These are phyloP conservation scores for Conticribra guillardii DNA, from an alignment of 108 stramenopile genomes.

Conservation along the genomic window DNA sequence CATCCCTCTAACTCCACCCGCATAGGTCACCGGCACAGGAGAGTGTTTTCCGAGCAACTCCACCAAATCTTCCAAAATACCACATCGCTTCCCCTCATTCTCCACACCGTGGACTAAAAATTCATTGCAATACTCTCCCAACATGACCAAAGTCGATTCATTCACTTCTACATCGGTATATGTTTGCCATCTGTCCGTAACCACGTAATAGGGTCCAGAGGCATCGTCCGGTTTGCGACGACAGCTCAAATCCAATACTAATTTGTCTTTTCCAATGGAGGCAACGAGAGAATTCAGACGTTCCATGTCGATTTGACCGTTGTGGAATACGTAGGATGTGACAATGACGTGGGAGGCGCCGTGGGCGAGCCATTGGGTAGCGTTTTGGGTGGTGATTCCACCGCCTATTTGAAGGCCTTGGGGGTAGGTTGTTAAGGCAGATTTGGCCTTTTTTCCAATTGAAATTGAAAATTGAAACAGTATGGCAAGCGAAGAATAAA, in stretches of 20 bases:
- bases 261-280: conserved; percentile 77
- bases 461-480: neutral
- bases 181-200: conserved; percentile 96
- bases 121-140: conserved; percentile 91
- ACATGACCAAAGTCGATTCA: conserved; percentile 63
- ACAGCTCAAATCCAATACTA: conserved; percentile 96
- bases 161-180: conserved; percentile 85
- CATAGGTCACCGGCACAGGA: conserved; percentile 96
- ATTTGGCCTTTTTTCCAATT: conserved; percentile 52
- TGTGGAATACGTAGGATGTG: conserved; percentile 93
- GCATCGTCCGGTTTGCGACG: conserved; percentile 55
- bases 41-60: conserved; percentile 82
- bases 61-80: conserved; percentile 95
- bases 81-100: conserved; percentile 95
- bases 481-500: no score
- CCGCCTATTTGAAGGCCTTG: conserved; percentile 95
- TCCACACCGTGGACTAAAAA: conserved; percentile 99
- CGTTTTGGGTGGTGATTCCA: conserved; percentile 88
- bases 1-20: conserved; percentile 92
- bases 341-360: conserved; percentile 98
- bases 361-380: conserved; percentile 80
- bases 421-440: conserved; percentile 87
- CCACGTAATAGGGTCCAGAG: conserved; percentile 83
- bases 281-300: conserved; percentile 69
- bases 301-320: conserved; percentile 83